Evolutionary conservation across 2,329 filamentous ascomycete species (phyloP).

Genomic region (Fusarium brevicatenulatum): DNA sequence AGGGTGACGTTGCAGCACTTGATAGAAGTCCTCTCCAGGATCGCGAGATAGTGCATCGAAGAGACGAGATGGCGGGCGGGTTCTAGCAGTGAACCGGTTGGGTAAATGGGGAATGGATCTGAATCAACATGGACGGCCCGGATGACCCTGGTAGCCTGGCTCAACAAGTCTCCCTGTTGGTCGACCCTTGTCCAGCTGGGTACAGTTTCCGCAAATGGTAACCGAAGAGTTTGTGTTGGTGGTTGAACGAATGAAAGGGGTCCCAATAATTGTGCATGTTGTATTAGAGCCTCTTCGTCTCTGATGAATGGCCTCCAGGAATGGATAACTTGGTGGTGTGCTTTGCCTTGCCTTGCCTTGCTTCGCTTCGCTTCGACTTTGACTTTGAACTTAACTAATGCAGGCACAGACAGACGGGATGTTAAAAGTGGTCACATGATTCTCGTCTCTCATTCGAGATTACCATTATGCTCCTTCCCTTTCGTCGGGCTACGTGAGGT

Average conservation of each 20-base stretch:
- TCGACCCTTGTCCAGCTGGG: slow-evolving; percentile 29
- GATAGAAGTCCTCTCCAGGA: slow-evolving; percentile 24
- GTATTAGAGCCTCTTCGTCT: background rate
- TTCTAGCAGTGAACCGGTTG: slow-evolving; percentile 25
- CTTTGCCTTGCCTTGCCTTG: background rate
- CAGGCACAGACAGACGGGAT: slow-evolving; percentile 11
- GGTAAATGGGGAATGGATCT: slow-evolving; percentile 35
- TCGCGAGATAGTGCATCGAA: slow-evolving; percentile 39
- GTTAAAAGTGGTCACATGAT: background rate
- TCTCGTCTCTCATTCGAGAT: background rate
- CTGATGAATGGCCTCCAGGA: background rate
- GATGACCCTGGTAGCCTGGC: slow-evolving; percentile 24
- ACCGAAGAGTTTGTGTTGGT: slow-evolving; percentile 23
- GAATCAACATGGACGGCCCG: slow-evolving; percentile 40
- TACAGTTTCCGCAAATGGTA: slow-evolving; percentile 35
- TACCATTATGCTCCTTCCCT: slow-evolving; percentile 8
- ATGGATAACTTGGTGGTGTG: background rate
- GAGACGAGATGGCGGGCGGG: slow-evolving; percentile 19
- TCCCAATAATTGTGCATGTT: slow-evolving; percentile 17
- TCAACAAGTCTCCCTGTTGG: slow-evolving; percentile 17
- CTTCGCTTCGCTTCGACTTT: background rate
- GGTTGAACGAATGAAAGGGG: slow-evolving; percentile 34
- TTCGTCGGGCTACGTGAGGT: background rate
- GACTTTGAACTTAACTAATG: slow-evolving; percentile 3
- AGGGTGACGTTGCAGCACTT: slow-evolving; percentile 30